Evolutionary conservation across 1,284 basidiomycete species (phyloP), one percentile per base, ranked within the genome.

Genomic region (Trametes hirsuta): DNA sequence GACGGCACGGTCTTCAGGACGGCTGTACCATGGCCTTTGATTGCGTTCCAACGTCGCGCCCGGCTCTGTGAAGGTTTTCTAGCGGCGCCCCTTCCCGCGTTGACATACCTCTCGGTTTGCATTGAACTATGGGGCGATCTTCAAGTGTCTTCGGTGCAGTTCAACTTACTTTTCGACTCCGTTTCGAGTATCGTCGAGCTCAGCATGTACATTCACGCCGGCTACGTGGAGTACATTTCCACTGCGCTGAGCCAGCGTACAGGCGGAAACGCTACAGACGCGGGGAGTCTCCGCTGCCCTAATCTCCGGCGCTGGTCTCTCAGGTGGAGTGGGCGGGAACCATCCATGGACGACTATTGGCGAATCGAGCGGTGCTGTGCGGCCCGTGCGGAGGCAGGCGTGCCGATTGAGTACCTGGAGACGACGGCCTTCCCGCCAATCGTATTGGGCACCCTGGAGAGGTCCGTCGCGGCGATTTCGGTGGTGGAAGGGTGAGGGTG

Each of bases 61-160:
- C 61, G 50, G 12, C 54, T 63, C 8, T 59, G 51, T 47, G 58
- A 56, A 30, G 61, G 53, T 30, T 40, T 63, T 47, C 37, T 53
- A 14, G 61, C 61, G 8, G 46, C 59, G 5, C 57, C 61, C 15
- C 44, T 63, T 2, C 61, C 57, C 9, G 53, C 54, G 15, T 54
- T 63, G 12, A 36, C 21, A 22, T 41, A 42, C n/a, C 53, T 56
- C 36, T 56, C 48, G 44, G 14, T 53, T 24, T 45, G n/a, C 37
- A 12, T 22, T 3, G 21, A n/a, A 14, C 9, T 4, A 30, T 1
- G 8, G 41, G 40, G 14, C 37, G 15, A 25, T 9, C 18, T 37
- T 14, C 8, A 6, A 30, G 14, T 18, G 12, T 35, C 21, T 8
- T 21, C 14, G 34, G n/a, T 6, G 21, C 61, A 51, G 22, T 46